A percentile compares a stretch with the other conserved stretches of the same genome.
These are phyloP conservation scores for Carex parvula DNA, from an alignment of 176 grass and related monocot species.

Conservation along the genomic window DNA sequence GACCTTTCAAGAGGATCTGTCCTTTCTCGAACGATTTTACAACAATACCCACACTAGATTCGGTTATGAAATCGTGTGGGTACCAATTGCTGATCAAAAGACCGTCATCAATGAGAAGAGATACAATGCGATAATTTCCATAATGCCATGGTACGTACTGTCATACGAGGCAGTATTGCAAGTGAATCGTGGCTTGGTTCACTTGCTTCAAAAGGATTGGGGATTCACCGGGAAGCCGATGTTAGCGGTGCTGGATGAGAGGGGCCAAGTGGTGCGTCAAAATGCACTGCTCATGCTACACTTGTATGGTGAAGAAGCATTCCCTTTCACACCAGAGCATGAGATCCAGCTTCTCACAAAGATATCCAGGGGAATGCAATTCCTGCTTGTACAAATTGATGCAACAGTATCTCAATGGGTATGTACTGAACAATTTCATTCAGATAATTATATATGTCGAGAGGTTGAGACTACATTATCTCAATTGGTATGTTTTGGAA, in stretches of 20 bases:
- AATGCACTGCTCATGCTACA: neutral
- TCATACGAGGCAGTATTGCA: neutral
- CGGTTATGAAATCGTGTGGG: conserved; percentile 9
- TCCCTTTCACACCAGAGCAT: conserved; percentile 1
- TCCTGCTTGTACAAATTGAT: conserved; percentile 12
- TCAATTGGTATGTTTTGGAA: conserved; percentile 2
- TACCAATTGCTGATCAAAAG: neutral
- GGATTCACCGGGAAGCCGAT: conserved; percentile 3
- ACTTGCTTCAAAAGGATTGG: conserved; percentile 9
- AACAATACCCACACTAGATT: conserved; percentile 11
- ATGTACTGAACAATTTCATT: conserved; percentile 3
- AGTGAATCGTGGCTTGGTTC: conserved; percentile 8
- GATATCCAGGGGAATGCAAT: neutral
- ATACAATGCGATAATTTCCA: conserved; percentile 1
- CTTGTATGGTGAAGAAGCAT: conserved; percentile 11
- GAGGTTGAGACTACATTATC: conserved; percentile 7
- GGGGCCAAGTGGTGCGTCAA: conserved; percentile 13
- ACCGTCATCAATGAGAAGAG: neutral
- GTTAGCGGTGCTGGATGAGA: neutral
- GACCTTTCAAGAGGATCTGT: conserved; percentile 3
- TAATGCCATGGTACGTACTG: conserved; percentile 4
- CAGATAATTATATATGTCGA: conserved; percentile 9
- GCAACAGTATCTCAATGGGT: conserved; percentile 13
- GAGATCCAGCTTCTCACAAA: conserved; percentile 9
- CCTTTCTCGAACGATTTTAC: neutral